phyloP scores from a whole-genome alignment of 2,329 filamentous ascomycete species.

The Pezicula neosporulosa region DNA sequence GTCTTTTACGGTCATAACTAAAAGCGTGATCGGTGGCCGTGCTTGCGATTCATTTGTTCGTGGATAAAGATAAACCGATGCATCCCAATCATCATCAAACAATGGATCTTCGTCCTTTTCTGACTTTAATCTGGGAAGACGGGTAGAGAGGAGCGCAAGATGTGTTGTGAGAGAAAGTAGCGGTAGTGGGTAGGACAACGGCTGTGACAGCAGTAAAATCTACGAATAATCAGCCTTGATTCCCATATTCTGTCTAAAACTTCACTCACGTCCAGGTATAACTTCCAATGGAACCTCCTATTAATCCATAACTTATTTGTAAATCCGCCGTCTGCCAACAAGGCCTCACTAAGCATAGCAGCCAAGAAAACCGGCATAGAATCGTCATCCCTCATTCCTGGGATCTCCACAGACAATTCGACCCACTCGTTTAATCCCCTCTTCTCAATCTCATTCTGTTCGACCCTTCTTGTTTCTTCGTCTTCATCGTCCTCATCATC shows the following conservation, averaged over 20 bases:
- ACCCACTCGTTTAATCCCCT: conserved; percentile 69
- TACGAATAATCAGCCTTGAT: conserved; percentile 32
- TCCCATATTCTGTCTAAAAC: neutral
- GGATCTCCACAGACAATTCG: conserved; percentile 88
- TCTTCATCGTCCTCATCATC: conserved; percentile 29
- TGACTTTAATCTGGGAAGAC: conserved; percentile 79
- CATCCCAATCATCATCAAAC: conserved; percentile 97
- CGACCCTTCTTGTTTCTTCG: conserved; percentile 27
- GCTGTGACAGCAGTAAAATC: conserved; percentile 91
- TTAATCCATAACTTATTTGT: conserved; percentile 81
- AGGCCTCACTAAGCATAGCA: conserved; percentile 83
- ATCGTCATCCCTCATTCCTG: conserved; percentile 88
- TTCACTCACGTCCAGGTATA: conserved; percentile 82
- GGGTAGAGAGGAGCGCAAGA: conserved; percentile 84
- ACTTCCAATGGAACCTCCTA: conserved; percentile 87
- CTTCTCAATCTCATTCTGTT: conserved; percentile 32
- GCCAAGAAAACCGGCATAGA: conserved; percentile 81
- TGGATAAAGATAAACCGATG: conserved; percentile 70
- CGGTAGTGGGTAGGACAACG: conserved; percentile 87
- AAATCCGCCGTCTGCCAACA: conserved; percentile 70
- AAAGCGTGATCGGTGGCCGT: conserved; percentile 81
- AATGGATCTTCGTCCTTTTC: conserved; percentile 93
- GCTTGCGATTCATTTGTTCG: conserved; percentile 26
- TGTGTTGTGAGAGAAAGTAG: conserved; percentile 91
- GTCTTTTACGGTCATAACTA: conserved; percentile 80